phyloP scores from a whole-genome alignment of 23 red algal species.

The Gracilaria gracilis region DNA sequence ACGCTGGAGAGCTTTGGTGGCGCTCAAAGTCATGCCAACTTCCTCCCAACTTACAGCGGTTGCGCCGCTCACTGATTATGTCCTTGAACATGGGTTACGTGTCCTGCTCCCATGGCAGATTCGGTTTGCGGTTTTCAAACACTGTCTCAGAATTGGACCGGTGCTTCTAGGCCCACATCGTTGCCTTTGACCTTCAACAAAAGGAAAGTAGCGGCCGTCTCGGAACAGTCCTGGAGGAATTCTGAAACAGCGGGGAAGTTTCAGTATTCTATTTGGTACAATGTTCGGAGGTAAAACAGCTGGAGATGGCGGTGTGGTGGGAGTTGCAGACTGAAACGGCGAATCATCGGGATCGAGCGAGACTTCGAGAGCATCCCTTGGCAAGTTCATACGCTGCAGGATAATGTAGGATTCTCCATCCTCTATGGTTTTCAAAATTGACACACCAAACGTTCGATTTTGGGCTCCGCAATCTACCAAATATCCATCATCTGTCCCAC shows the following conservation, averaged over 20 bases:
- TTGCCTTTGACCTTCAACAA: background rate
- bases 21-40: too few species aligned
- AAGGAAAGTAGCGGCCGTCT: conserved; percentile 23
- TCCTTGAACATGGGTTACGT: too few species aligned
- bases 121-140: too few species aligned
- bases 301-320: background rate
- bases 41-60: too few species aligned
- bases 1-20: too few species aligned
- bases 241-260: conserved; percentile 28
- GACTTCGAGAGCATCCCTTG: background rate
- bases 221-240: conserved; percentile 6
- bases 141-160: too few species aligned
- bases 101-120: too few species aligned
- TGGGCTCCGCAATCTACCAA: conserved; percentile 8
- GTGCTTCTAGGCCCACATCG: background rate
- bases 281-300: conserved; percentile 7
- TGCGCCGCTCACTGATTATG: too few species aligned
- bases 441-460: background rate
- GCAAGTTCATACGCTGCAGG: background rate
- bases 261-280: background rate
- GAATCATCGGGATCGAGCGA: conserved; percentile 24
- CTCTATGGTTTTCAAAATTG: conserved; percentile 32
- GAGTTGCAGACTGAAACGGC: background rate
- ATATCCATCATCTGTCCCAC: conserved; percentile 27
- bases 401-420: conserved; percentile 32